Evolutionary conservation across 192 early-diverging fungal genomes (phyloP).

Genomic region (Pecoramyces ruminantium): DNA sequence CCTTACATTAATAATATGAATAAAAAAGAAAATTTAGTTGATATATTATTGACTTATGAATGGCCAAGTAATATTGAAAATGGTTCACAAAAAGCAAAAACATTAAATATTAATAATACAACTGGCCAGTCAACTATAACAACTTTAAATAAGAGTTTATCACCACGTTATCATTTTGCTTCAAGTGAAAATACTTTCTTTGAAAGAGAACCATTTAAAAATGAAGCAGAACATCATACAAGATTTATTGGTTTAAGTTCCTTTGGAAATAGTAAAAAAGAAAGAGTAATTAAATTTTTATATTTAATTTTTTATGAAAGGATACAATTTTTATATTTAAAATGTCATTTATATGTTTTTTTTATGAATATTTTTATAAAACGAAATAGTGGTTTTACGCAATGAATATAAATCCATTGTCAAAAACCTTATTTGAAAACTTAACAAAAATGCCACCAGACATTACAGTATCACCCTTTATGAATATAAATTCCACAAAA

Average conservation of each 20-base stretch:
- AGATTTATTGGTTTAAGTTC: constrained; percentile 69
- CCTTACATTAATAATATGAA: constrained; percentile 13
- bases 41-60: constrained; percentile 70
- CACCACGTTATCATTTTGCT: constrained; percentile 85
- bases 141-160: constrained; percentile 19
- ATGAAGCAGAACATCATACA: constrained; percentile 42
- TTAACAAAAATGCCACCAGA: constrained; percentile 20
- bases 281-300: constrained; percentile 39
- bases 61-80: constrained; percentile 45
- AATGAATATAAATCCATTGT: constrained; percentile 59
- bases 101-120: constrained; percentile 1
- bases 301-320: too few species aligned
- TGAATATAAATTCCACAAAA: constrained; percentile 11
- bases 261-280: constrained; percentile 46
- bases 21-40: constrained; percentile 25
- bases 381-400: constrained; percentile 82
- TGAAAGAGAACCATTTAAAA: constrained; percentile 71
- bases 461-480: constrained; percentile 34
- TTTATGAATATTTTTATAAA: neutral
- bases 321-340: too few species aligned
- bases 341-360: too few species aligned
- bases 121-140: constrained; percentile 18
- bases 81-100: constrained; percentile 1
- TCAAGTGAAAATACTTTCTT: constrained; percentile 46
- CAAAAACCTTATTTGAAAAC: constrained; percentile 12